Conservation (phyloP, 371 early-diverging fungal species). For the Mortierella sp. region DNA sequence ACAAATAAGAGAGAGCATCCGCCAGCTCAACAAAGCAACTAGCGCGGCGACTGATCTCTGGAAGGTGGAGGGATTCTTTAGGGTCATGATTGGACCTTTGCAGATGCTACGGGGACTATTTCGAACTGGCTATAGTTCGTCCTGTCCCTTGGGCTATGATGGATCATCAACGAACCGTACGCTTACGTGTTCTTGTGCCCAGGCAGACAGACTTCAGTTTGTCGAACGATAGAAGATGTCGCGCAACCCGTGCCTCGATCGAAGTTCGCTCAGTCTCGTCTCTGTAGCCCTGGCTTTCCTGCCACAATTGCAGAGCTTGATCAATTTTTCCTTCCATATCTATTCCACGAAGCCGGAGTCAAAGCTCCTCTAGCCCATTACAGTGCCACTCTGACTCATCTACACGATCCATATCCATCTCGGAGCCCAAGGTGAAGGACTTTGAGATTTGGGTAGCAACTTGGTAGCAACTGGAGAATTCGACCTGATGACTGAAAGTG, state of each 20-base stretch:
- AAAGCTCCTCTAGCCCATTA: conserved; percentile 1
- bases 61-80: no score
- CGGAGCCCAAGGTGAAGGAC: background rate
- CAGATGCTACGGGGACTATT: no score
- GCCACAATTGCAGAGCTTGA: conserved; percentile 6
- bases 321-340: conserved; percentile 16
- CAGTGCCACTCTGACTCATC: conserved; percentile 15
- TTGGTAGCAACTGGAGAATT: conserved; percentile 12
- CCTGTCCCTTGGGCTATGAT: no score
- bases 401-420: conserved; percentile 17
- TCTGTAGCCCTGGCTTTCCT: no score
- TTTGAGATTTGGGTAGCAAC: conserved; percentile 7
- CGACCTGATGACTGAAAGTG: conserved; percentile 10
- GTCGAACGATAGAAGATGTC: conserved; percentile 11
- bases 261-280: no score
- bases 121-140: no score
- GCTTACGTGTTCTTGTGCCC: conserved; percentile 10
- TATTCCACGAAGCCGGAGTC: conserved; percentile 12
- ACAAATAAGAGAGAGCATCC: no score
- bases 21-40: no score
- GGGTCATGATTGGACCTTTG: no score
- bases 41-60: no score
- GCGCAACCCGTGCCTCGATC: no score
- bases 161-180: no score
- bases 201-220: conserved; percentile 15